Evolutionary conservation across 371 early-diverging fungal genomes (phyloP), one percentile per base, ranked within the genome.

Genomic region (Actinomortierella ambigua): DNA sequence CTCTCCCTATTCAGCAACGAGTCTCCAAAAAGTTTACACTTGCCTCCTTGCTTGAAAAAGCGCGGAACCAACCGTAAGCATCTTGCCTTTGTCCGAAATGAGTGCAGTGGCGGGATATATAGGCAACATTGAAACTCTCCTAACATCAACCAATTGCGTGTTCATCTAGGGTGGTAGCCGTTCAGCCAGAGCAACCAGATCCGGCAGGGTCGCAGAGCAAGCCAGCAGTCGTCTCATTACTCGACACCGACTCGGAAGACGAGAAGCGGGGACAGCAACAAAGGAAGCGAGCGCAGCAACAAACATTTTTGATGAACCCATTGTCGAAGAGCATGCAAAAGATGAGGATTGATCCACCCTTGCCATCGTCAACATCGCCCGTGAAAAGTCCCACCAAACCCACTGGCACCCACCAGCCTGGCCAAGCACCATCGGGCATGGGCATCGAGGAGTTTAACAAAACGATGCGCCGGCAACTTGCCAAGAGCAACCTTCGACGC

Each of bases 181-280:
- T 34, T 11, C 34, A 34, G 34, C 34, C 34, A 34, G 7, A 34
- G 11, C 34, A 4, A 34, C 7, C 11, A 34, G 34, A 34, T 11
- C 4, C 34, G 7, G 11, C 4, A 6, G 34, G 11, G 7, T 34
- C 34, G 7, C 4, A 4, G 7, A 34, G 11, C 34, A 34, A 34
- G 11, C 34, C 34, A 34, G 34, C 34, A 11, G 34, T 34, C 7
- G 44, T 66, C 13, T 60, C 60, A 3, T 29, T 66, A n/a, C 34
- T 34, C 4, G 53, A 56, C 26, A 63, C 61, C 13, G 55, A 54
- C 43, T 71, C 73, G 29, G 75, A 73, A 4, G 67, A 73, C 20
- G 75, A 66, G 49, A 34, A 34, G 34, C 20, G 27, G 6, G 60
- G 63, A 27, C 27, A 44, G 46, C 55, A 55, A 26, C 51, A 27